Conservation (phyloP, 208 protist genomes). For the Jaenimonas drosophilae region DNA sequence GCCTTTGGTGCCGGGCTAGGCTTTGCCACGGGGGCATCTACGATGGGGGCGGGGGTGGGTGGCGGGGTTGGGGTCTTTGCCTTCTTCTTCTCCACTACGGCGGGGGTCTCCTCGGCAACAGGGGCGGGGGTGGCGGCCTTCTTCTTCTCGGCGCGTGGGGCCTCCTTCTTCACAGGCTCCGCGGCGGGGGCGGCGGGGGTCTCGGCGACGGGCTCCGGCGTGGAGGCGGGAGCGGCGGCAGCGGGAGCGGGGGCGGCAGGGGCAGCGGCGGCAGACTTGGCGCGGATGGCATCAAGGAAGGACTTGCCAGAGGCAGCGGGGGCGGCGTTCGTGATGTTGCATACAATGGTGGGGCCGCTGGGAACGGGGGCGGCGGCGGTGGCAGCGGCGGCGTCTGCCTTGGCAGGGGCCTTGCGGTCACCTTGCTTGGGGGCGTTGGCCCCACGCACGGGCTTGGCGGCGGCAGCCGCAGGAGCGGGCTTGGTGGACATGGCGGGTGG, state of each 20-base stretch:
- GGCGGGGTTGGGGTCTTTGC: no score
- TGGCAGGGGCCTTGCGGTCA: slow-evolving; percentile 8
- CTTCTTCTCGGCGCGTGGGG: slow-evolving; percentile 7
- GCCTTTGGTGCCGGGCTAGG: slow-evolving; percentile 2
- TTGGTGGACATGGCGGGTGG: slow-evolving; percentile 9
- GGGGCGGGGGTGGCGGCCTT: slow-evolving; percentile 5
- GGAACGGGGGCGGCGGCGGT: slow-evolving; percentile 8
- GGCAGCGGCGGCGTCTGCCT: slow-evolving; percentile 20
- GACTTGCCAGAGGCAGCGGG: slow-evolving; percentile 40
- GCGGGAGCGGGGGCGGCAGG: slow-evolving; percentile 5
- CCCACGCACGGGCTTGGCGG: slow-evolving; percentile 11
- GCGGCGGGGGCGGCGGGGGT: slow-evolving; percentile 5
- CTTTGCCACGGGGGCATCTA: no score
- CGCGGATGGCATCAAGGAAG: slow-evolving; percentile 58
- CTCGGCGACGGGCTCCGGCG: slow-evolving; percentile 4
- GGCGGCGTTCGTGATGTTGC: slow-evolving; percentile 45
- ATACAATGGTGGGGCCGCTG: slow-evolving; percentile 37
- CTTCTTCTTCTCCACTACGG: slow-evolving; percentile 3
- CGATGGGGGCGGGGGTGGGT: no score
- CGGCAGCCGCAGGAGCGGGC: slow-evolving; percentile 5
- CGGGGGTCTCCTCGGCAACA: slow-evolving; percentile 1
- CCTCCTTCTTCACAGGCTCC: slow-evolving; percentile 6
- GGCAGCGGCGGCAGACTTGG: slow-evolving; percentile 9
- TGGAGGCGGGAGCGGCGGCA: slow-evolving; percentile 4
- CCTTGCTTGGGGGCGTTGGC: slow-evolving; percentile 6